Evolutionary conservation across 495 filamentous ascomycete genomes (phyloP).

Genomic region (Annulohypoxylon bovei): DNA sequence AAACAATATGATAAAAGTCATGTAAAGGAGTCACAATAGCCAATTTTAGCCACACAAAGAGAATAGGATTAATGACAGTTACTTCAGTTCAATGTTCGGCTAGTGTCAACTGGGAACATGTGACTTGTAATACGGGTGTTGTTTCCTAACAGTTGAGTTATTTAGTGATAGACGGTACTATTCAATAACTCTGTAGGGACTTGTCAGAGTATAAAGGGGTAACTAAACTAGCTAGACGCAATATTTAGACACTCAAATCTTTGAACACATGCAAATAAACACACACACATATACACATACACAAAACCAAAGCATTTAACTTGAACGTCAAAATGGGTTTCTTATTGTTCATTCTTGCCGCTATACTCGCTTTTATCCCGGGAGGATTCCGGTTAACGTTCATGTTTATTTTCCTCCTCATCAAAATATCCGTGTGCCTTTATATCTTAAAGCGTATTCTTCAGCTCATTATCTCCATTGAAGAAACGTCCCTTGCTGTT

Average conservation of each 20-base stretch:
- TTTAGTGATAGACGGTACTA: not conserved
- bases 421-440: not conserved
- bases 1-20: too few species aligned
- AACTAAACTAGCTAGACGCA: not conserved
- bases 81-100: not conserved
- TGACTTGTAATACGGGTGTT: too few species aligned
- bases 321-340: not conserved
- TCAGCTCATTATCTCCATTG: not conserved
- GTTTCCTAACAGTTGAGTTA: too few species aligned
- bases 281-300: not conserved
- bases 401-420: not conserved
- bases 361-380: not conserved
- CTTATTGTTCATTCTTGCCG: not conserved
- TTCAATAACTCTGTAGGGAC: not conserved
- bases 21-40: too few species aligned
- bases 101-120: too few species aligned
- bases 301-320: not conserved
- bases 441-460: not conserved
- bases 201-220: not conserved
- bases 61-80: not conserved
- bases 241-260: not conserved
- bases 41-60: not conserved
- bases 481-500: not conserved
- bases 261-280: not conserved
- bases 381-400: not conserved